Evolutionary conservation across 2,329 filamentous ascomycete species (phyloP).

Genomic region (Diaporthe humulicola): DNA sequence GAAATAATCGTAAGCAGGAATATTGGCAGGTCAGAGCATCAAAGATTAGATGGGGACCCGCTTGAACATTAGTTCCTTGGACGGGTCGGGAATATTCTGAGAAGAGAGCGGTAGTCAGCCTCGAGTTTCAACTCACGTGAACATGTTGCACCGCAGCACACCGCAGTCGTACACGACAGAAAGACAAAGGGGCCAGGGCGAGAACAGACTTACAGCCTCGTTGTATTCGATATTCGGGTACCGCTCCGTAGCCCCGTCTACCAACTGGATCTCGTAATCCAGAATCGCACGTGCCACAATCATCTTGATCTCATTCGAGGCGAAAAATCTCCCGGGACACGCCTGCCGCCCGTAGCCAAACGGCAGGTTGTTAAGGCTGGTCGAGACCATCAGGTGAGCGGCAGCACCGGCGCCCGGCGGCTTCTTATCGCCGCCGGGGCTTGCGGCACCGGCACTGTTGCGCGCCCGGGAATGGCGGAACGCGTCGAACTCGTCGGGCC

Average conservation of each 20-base stretch:
- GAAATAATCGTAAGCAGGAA: background rate
- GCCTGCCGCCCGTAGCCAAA: slow-evolving; percentile 58
- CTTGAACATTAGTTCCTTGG: slow-evolving; percentile 45
- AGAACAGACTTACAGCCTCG: background rate
- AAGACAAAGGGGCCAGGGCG: background rate
- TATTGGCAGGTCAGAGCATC: background rate
- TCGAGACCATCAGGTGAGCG: slow-evolving; percentile 55
- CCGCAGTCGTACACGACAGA: background rate
- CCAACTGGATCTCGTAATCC: slow-evolving; percentile 47
- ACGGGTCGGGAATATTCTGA: slow-evolving; percentile 44
- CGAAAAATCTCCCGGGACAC: slow-evolving; percentile 55
- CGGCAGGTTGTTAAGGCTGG: slow-evolving; percentile 49
- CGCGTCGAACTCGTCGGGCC: slow-evolving; percentile 54
- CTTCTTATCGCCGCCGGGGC: slow-evolving; percentile 46
- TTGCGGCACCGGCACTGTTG: slow-evolving; percentile 40
- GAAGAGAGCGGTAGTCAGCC: background rate
- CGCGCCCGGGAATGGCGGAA: slow-evolving; percentile 55
- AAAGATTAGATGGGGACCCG: slow-evolving; percentile 26
- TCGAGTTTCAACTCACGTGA: background rate
- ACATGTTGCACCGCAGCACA: background rate
- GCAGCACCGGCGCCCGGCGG: slow-evolving; percentile 44
- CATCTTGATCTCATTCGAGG: slow-evolving; percentile 54
- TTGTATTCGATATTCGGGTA: slow-evolving; percentile 46
- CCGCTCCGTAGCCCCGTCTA: slow-evolving; percentile 44
- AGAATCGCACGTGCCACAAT: slow-evolving; percentile 49